Evolutionary conservation across 2,329 filamentous ascomycete species (phyloP).

Genomic region (Colletotrichum navitas): DNA sequence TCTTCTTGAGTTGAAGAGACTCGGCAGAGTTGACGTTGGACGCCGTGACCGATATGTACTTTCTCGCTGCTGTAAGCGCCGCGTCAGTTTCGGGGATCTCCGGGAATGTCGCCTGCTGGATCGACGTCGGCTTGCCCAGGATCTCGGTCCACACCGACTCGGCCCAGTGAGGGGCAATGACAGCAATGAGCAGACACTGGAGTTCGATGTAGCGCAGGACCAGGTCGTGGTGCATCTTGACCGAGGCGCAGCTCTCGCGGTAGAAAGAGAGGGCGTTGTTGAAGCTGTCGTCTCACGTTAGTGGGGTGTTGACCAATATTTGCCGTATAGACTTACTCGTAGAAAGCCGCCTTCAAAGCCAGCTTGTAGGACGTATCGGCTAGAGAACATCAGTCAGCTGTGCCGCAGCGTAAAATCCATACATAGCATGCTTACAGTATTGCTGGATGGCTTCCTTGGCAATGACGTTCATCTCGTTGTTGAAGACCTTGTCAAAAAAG

Average conservation of each 20-base stretch:
- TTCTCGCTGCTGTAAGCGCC: conserved; percentile 79
- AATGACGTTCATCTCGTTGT: conserved; percentile 90
- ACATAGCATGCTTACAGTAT: conserved; percentile 61
- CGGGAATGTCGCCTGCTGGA: conserved; percentile 86
- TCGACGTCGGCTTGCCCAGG: conserved; percentile 78
- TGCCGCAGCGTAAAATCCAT: not conserved
- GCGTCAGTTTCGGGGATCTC: conserved; percentile 74
- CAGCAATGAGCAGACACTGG: conserved; percentile 84
- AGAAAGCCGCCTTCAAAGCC: conserved; percentile 87
- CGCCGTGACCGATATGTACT: conserved; percentile 82
- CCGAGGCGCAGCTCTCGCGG: conserved; percentile 83
- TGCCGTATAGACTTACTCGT: conserved; percentile 65
- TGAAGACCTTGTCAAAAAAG: conserved; percentile 90
- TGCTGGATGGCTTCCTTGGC: conserved; percentile 83
- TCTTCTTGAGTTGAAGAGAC: conserved; percentile 85
- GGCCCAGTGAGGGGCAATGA: conserved; percentile 92
- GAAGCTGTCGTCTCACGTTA: conserved; percentile 58
- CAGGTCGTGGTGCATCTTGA: conserved; percentile 88
- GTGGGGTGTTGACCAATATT: not conserved
- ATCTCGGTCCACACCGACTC: conserved; percentile 96
- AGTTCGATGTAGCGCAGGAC: conserved; percentile 86
- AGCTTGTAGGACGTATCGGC: conserved; percentile 64
- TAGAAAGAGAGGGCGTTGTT: conserved; percentile 90
- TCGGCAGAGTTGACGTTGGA: conserved; percentile 90
- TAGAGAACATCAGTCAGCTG: conserved; percentile 9